These are phyloP conservation scores for Diutina ranongensis DNA, from an alignment of 1,139 yeast genomes.

Conservation along the genomic window DNA sequence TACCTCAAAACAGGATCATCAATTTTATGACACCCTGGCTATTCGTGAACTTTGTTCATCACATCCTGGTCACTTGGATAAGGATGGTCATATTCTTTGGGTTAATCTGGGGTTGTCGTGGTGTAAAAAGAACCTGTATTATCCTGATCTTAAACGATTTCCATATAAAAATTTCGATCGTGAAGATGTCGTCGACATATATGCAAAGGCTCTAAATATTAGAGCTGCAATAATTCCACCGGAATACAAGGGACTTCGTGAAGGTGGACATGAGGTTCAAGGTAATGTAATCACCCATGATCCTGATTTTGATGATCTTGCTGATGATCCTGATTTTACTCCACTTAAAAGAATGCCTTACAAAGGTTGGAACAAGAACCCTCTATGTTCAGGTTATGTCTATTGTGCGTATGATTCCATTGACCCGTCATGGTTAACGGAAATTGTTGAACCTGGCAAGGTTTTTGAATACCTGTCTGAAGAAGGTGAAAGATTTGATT, in stretches of 20 bases:
- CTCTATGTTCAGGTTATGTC: background rate
- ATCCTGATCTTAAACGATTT: background rate
- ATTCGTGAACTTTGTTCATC: slow-evolving; percentile 44
- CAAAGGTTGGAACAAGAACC: slow-evolving; percentile 1
- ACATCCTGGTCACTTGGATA: slow-evolving; percentile 55
- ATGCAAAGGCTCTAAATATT: background rate
- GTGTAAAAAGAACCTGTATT: slow-evolving; percentile 18
- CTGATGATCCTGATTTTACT: background rate
- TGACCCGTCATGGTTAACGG: background rate
- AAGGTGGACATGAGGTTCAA: background rate
- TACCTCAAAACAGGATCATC: slow-evolving; percentile 12
- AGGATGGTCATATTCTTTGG: slow-evolving; percentile 42
- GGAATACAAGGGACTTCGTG: background rate
- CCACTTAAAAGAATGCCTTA: background rate
- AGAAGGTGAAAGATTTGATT: background rate
- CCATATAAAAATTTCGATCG: background rate
- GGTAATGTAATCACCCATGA: background rate
- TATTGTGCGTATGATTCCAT: background rate
- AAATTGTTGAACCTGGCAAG: background rate
- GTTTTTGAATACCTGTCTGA: background rate
- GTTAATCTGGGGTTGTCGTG: slow-evolving; percentile 54
- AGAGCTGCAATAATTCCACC: slow-evolving; percentile 1
- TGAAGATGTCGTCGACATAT: background rate
- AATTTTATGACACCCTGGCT: slow-evolving; percentile 23
- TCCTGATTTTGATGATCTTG: background rate